Conservation (phyloP, 1,139 yeast species). For the Pneumocystis murina region DNA sequence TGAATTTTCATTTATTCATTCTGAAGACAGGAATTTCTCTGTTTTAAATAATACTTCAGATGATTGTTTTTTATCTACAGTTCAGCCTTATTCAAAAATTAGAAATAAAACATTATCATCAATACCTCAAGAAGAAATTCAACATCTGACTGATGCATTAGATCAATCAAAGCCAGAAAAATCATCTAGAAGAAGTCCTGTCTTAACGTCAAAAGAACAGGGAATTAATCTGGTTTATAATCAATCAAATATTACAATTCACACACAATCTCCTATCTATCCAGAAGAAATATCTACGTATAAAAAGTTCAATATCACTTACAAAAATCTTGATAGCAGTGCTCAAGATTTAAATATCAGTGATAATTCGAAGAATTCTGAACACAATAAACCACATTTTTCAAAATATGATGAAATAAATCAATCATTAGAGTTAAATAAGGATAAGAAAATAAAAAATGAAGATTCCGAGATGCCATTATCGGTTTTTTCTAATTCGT, state of each 20-base stretch:
- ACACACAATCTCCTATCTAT: background rate
- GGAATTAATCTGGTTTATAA: background rate
- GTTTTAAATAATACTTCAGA: background rate
- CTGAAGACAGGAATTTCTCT: background rate
- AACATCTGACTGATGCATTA: background rate
- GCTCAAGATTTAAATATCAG: background rate
- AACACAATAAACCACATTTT: background rate
- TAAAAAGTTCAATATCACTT: background rate
- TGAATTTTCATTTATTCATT: background rate
- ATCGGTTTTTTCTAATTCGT: background rate
- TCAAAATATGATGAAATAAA: background rate
- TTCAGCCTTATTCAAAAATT: background rate
- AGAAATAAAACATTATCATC: background rate
- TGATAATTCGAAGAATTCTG: background rate
- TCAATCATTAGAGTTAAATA: background rate
- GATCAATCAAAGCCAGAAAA: background rate
- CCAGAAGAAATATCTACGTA: background rate
- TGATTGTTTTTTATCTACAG: background rate
- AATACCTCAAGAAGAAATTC: background rate
- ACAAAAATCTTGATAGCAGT: background rate
- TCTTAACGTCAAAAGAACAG: background rate
- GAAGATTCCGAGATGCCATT: background rate
- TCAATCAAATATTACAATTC: background rate
- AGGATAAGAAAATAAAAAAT: background rate
- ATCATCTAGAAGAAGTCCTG: background rate